Evolutionary conservation across 2,329 filamentous ascomycete genomes (phyloP), one percentile per base, ranked within the genome.

Genomic region (Tolypocladium tropicale): DNA sequence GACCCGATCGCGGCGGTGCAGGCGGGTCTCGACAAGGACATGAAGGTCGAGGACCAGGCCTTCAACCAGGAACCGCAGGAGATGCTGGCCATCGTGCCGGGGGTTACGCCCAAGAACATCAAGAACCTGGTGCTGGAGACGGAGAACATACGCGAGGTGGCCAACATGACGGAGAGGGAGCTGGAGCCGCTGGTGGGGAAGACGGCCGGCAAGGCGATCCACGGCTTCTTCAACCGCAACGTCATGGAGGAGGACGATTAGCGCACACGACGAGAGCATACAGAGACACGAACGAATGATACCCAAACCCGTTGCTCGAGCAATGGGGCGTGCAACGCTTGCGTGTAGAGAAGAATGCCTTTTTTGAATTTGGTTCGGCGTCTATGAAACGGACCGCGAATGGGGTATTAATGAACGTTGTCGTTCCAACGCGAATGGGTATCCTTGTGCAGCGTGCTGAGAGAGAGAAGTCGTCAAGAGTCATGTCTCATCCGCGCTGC

Each of bases 41-140:
- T 82, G 68, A 78, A 74, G 65, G 81, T 78, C 2, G 85, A 85
- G 57, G 80, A 86, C 62, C 83, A 89, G 63, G 83, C 79, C 0
- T 96, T 95, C 66, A 95, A 91, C 64, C 82, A 86, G 58, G 85
- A 90, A 64, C 90, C 91, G 32, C 89, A 95, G 72, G 93, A 97
- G 67, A 95, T 97, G 89, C 73, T 99, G 60, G 78, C 86, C 32
- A 81, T 84, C 2, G 85, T 97, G 14, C 94, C 94, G 0, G 94
- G 94, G 0, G 82, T 97, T 16, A 93, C 83, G 36, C 84, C 85
- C 12, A 88, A 90, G 72, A 91, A 89, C 59, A 77, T 95, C 36
- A 84, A 82, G 65, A 83, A 82, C 59, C 64, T 99, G 50, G 84
- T 88, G 36, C 66, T 91, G 23, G 81, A 89, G 67, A 83, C 86